phyloP scores from a whole-genome alignment of 192 early-diverging fungal species.

The Kickxella alabastrina region DNA sequence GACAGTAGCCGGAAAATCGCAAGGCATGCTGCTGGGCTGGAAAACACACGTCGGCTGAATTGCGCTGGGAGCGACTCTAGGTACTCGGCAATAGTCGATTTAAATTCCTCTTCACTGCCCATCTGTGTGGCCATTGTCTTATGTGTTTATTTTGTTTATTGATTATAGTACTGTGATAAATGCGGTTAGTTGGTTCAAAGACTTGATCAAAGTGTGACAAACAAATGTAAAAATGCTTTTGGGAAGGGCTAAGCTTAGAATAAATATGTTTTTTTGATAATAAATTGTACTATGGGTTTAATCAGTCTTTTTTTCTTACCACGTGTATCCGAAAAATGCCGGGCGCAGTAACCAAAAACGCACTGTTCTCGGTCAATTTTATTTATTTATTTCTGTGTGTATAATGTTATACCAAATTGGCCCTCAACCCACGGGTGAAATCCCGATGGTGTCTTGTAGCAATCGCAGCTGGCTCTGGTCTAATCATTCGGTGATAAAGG shows the following conservation, averaged over 20 bases:
- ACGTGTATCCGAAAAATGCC: no score
- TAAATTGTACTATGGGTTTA: no score
- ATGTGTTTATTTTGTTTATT: background rate
- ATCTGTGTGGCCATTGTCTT: slow-evolving; percentile 12
- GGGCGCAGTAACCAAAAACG: no score
- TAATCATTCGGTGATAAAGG: no score
- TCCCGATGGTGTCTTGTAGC: no score
- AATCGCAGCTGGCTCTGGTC: no score
- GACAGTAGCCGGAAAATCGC: slow-evolving; percentile 88
- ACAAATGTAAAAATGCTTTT: background rate
- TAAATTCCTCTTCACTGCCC: slow-evolving; percentile 55
- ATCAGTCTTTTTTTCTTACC: no score
- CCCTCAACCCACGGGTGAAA: no score
- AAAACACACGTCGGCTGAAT: slow-evolving; percentile 76
- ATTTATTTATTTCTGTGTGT: no score
- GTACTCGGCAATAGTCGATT: slow-evolving; percentile 74
- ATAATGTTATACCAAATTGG: no score
- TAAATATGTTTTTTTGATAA: background rate
- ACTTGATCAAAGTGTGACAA: background rate
- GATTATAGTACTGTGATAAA: background rate
- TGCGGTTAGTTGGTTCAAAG: background rate
- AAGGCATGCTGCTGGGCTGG: slow-evolving; percentile 88
- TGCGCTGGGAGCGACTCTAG: slow-evolving; percentile 71
- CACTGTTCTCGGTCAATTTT: no score
- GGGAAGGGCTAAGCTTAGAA: background rate